A percentile compares a stretch with the other conserved stretches of the same genome.
phyloP scores from a whole-genome alignment of 2,329 filamentous ascomycete species.

The Colletotrichum coccodes region DNA sequence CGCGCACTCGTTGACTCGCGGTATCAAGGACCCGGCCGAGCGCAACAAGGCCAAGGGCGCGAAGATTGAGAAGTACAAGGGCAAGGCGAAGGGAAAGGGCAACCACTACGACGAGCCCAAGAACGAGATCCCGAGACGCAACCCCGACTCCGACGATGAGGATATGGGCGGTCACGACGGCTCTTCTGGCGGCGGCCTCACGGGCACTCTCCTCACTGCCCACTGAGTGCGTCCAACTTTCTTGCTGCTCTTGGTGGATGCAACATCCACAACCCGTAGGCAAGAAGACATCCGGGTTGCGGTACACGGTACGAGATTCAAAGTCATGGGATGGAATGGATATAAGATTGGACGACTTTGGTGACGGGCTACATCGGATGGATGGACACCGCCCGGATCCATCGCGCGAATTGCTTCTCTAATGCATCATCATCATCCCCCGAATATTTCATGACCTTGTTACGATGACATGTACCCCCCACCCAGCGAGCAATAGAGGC shows the following conservation, averaged over 20 bases:
- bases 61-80: not conserved
- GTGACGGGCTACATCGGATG: no score
- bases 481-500: no score
- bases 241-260: not conserved
- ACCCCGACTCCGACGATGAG: conserved; percentile 3
- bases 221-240: not conserved
- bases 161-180: not conserved
- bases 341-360: no score
- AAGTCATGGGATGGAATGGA: not conserved
- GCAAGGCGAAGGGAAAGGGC: not conserved
- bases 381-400: no score
- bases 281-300: not conserved
- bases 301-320: not conserved
- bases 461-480: not conserved
- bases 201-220: not conserved
- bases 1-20: not conserved
- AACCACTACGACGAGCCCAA: not conserved
- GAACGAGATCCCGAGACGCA: not conserved
- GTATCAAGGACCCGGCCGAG: not conserved
- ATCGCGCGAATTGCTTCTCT: not conserved
- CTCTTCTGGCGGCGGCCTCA: not conserved
- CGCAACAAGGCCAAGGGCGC: not conserved
- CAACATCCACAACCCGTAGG: not conserved
- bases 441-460: not conserved
- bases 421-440: not conserved